Evolutionary conservation across 495 filamentous ascomycete genomes (phyloP), one percentile per base, ranked within the genome.

Genomic region (Chaetomidium leptoderma): DNA sequence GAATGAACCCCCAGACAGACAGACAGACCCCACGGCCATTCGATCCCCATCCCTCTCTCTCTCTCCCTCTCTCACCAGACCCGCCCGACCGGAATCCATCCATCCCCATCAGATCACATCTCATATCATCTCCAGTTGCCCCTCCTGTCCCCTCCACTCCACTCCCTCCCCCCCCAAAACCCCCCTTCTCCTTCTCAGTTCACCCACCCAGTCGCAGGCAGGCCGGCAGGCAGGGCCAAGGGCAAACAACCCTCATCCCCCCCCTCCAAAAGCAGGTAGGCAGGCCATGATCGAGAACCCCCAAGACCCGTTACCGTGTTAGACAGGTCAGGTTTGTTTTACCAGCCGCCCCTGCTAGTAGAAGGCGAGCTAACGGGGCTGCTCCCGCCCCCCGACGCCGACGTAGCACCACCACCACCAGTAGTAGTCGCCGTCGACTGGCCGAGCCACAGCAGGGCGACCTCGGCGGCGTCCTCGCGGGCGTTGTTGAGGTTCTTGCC

Each of bases 401-500:
- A 19, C 16, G 39, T 5, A 3, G 39, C 5, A 6, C 6, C 39
- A n/a, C n/a, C n/a, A 43, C 19, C 5, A 8, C 4, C 19, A 37
- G 23, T 51, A 46, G 26, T n/a, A n/a, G n/a, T n/a, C n/a, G n/a
- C n/a, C n/a, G 29, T 17, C 42, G 40, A 58, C 55, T 60, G 24
- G 47, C 32, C 16, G 53, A 83, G 67, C 67, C 73, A 76, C 59
- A 74, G 79, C 54, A 92, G 66, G 47, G 87, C 86, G 57, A 87
- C 76, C 72, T 90, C 90, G 64, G 91, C 90, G 33, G 89, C 91
- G 70, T 96, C 91, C 66, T 96, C 92, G 71, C 83, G 88, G 51
- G 92, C 91, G 66, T 92, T 93, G 73, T 91, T 82, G 73, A 91
- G 74, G 64, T 86, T 88, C 61, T 90, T 81, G 36, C 89, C 91